These are phyloP conservation scores for Cercophora newfieldiana DNA, from an alignment of 495 filamentous ascomycete genomes.

Conservation along the genomic window DNA sequence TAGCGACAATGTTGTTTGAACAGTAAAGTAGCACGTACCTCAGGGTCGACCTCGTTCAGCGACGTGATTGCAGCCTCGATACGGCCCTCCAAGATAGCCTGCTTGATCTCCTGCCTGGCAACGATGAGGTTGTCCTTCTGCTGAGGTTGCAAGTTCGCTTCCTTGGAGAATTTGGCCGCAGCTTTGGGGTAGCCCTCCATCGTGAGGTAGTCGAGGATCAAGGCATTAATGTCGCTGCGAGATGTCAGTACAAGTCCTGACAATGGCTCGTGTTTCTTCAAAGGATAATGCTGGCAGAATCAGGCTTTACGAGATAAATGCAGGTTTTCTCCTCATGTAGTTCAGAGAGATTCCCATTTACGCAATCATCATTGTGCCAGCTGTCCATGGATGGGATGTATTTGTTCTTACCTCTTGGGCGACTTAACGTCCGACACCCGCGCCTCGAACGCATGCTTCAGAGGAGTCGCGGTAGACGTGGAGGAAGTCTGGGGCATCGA, in stretches of 20 bases:
- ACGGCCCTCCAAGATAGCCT: slow-evolving; percentile 77
- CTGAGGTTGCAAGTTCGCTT: slow-evolving; percentile 80
- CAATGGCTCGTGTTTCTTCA: slow-evolving; percentile 44
- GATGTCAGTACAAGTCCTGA: slow-evolving; percentile 16
- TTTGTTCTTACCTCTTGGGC: slow-evolving; percentile 86
- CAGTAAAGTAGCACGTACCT: slow-evolving; percentile 59
- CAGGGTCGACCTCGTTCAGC: slow-evolving; percentile 86
- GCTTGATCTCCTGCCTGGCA: slow-evolving; percentile 74
- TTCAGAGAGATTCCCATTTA: slow-evolving; percentile 99
- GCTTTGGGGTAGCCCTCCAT: slow-evolving; percentile 94
- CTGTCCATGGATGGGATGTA: slow-evolving; percentile 19
- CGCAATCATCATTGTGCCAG: slow-evolving; percentile 74
- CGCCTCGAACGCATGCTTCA: slow-evolving; percentile 71
- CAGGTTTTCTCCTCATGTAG: slow-evolving; percentile 76
- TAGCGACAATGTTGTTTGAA: slow-evolving; percentile 55
- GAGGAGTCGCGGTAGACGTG: slow-evolving; percentile 65
- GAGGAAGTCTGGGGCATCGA: slow-evolving; percentile 57
- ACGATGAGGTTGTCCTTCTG: slow-evolving; percentile 71
- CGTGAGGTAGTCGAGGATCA: slow-evolving; percentile 97
- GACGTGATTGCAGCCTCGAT: slow-evolving; percentile 82
- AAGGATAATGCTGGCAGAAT: slow-evolving; percentile 47
- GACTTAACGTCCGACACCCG: slow-evolving; percentile 83
- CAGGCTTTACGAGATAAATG: slow-evolving; percentile 43
- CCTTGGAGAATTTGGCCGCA: slow-evolving; percentile 87
- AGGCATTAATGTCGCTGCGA: slow-evolving; percentile 83